Evolutionary conservation across 129 eudicot genomes (phyloP).

Genomic region (Chrysanthemum lavandulifolium): DNA sequence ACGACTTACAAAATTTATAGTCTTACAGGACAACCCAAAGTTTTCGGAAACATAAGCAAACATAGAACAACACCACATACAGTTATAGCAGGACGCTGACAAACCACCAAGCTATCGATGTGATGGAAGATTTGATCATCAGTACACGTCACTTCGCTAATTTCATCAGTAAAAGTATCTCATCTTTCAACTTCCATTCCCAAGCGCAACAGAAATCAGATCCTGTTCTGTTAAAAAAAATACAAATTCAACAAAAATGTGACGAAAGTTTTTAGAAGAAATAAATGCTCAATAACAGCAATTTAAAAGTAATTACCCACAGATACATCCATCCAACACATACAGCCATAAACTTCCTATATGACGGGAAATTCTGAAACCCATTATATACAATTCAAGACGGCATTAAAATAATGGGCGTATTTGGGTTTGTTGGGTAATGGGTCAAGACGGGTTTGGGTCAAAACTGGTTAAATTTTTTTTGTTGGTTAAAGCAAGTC

Average conservation of each 20-base stretch:
- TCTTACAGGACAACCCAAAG: not conserved
- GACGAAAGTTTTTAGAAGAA: not conserved
- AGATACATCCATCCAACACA: not conserved
- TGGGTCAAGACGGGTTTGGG: not conserved
- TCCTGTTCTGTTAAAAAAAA: conserved; percentile 3
- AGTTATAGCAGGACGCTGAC: conserved; percentile 52
- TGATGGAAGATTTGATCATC: conserved; percentile 33
- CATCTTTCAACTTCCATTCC: conserved; percentile 24
- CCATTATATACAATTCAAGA: not conserved
- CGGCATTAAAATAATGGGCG: not conserved
- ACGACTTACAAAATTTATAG: not conserved
- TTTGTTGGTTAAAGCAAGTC: too few species aligned
- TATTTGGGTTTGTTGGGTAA: not conserved
- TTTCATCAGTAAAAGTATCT: conserved; percentile 18
- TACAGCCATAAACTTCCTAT: not conserved
- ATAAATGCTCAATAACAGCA: not conserved
- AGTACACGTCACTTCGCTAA: conserved; percentile 36
- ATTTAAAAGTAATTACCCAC: not conserved
- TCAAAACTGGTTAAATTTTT: not conserved
- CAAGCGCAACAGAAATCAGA: conserved; percentile 22
- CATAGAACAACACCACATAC: conserved; percentile 15
- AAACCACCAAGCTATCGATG: conserved; percentile 20
- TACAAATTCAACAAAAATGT: not conserved
- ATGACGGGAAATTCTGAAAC: not conserved
- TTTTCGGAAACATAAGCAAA: not conserved